phyloP scores from a whole-genome alignment of 169 alveolate species.

The Blepharisma undulans region DNA sequence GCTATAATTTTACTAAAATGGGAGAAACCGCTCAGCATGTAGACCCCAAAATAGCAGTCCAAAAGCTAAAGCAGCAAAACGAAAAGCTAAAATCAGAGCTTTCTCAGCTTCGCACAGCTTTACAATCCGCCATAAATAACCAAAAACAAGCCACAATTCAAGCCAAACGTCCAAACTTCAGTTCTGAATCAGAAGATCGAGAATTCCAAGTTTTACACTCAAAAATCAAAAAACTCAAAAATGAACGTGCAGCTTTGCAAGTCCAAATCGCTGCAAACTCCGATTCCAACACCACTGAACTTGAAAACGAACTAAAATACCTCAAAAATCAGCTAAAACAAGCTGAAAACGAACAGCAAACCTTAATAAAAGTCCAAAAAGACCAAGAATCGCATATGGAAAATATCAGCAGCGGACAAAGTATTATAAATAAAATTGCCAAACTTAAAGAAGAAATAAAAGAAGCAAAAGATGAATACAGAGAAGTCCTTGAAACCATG shows the following conservation, averaged over 20 bases:
- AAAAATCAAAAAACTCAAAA: constrained; percentile 30
- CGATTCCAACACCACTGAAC: background rate
- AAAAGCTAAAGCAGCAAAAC: constrained; percentile 36
- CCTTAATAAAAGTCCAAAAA: background rate
- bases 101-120: background rate
- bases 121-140: background rate
- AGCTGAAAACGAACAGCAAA: constrained; percentile 26
- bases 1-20: constrained; percentile 7
- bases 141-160: constrained; percentile 28
- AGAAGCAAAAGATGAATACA: constrained; percentile 18
- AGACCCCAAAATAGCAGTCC: constrained; percentile 27
- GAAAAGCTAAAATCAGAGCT: constrained; percentile 38
- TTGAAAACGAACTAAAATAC: constrained; percentile 21
- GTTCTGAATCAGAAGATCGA: background rate
- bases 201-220: background rate
- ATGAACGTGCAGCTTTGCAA: constrained; percentile 8
- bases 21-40: constrained; percentile 15
- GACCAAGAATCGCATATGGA: constrained; percentile 6
- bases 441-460: constrained; percentile 14
- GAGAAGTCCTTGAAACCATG: background rate
- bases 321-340: constrained; percentile 28
- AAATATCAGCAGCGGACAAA: background rate
- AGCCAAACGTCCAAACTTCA: constrained; percentile 33
- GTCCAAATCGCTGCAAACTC: background rate
- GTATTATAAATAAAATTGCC: background rate